Evolutionary conservation across 257 asterid species (phyloP), one percentile per base, ranked within the genome.

Genomic region (Petunia axillaris): DNA sequence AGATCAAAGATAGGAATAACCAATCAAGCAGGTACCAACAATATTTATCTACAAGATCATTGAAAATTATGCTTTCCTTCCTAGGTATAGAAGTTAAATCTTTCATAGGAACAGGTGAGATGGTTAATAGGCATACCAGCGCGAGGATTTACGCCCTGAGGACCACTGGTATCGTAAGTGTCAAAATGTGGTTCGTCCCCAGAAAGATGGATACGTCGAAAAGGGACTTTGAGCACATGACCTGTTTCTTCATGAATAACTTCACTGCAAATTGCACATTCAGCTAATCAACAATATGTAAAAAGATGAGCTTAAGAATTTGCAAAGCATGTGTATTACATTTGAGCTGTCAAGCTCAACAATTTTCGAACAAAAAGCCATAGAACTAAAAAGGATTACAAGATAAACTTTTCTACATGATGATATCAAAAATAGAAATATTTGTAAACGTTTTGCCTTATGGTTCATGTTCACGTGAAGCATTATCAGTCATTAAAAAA

Each of bases 141-240:
- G 2, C 6, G 85, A 0, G 98, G 99, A 85, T 84, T 90, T 59
- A 93, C 85, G 83, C 88, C 88, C 79, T 92, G 99, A 0, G 98
- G 99, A 43, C 99, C 99, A 62, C 99, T 95, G 80, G 98, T 95
- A 88, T 95, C 99, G 57, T 95, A 95, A 70, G 98, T 88, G 85
- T 95, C 98, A 37, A 95, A 95, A 89, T 94, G 98, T 3, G 97
- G 87, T 58, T 93, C 97, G 53, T 92, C 98, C 8, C 99, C 98
- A 0, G 95, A 79, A 11, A 95, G 89, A 80, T 90, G 97, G 87
- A 95, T 83, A 54, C 99, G 94, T 37, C 99, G 89, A 83, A 95
- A 95, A 35, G 99, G 99, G 75, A 95, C 93, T 75, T 87, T 87
- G 85, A 95, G 87, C 84, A 92, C 78, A 54, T 86, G 91, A 58